Percentiles rank a stretch among this genome's conserved stretches.
Evolutionary conservation across 2,329 filamentous ascomycete genomes (phyloP).

Genomic region (Penicillium sclerotigenum): DNA sequence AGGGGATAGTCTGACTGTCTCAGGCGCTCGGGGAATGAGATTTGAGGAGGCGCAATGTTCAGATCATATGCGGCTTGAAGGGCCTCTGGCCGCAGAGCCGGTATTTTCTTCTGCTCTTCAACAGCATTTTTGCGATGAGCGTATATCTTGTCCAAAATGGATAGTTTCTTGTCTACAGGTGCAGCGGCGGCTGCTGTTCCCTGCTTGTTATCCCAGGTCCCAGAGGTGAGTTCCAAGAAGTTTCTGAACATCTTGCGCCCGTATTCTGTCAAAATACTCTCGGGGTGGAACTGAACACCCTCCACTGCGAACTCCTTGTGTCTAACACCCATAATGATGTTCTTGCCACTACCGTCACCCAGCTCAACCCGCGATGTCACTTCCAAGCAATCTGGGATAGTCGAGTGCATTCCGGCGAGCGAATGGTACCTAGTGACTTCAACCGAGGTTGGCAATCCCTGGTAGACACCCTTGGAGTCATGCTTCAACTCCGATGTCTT

Average conservation of each 20-base stretch:
- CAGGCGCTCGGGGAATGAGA: constrained; percentile 75
- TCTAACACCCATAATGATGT: constrained; percentile 93
- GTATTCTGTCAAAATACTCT: constrained; percentile 90
- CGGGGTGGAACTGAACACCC: constrained; percentile 95
- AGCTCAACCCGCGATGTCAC: constrained; percentile 81
- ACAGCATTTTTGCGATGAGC: constrained; percentile 73
- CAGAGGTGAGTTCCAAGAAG: constrained; percentile 81
- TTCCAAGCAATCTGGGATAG: constrained; percentile 79
- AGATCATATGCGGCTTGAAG: constrained; percentile 83
- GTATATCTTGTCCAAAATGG: constrained; percentile 90
- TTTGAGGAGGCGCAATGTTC: constrained; percentile 76
- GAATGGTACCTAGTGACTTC: constrained; percentile 96
- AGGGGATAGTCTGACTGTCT: constrained; percentile 80
- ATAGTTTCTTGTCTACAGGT: constrained; percentile 61
- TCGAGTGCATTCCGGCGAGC: constrained; percentile 84
- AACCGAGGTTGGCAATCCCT: constrained; percentile 71
- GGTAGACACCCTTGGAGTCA: constrained; percentile 88
- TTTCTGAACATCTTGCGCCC: constrained; percentile 89
- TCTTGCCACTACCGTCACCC: constrained; percentile 69
- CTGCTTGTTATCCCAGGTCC: constrained; percentile 85
- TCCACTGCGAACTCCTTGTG: constrained; percentile 91
- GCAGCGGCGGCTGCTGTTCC: constrained; percentile 27
- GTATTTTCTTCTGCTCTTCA: constrained; percentile 74
- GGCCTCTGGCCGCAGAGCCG: constrained; percentile 78
- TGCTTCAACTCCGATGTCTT: constrained; percentile 91